Percentiles rank a stretch among this genome's conserved stretches.
phyloP scores from a whole-genome alignment of 1,284 basidiomycete genomes.

The Microbotryomycetes sp. region DNA sequence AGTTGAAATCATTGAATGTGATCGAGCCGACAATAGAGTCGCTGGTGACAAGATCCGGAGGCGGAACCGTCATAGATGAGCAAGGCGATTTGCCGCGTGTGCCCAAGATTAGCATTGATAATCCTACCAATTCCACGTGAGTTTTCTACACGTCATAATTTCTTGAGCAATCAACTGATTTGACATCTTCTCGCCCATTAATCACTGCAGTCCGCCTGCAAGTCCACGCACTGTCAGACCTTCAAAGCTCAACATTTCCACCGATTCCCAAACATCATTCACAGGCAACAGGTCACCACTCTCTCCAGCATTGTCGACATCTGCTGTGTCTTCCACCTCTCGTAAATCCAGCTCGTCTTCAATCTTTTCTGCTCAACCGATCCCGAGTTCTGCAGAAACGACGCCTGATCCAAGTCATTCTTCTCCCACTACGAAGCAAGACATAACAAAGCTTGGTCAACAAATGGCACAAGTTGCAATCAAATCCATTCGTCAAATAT shows the following conservation, averaged over 20 bases:
- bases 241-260: too few species aligned
- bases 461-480: too few species aligned
- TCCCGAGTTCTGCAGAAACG: too few species aligned
- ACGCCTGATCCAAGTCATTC: too few species aligned
- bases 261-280: too few species aligned
- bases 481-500: too few species aligned
- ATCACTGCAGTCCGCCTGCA: not conserved
- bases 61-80: conserved; percentile 7
- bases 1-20: conserved; percentile 2
- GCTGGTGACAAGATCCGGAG: conserved; percentile 22
- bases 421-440: too few species aligned
- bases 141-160: conserved; percentile 7
- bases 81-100: not conserved
- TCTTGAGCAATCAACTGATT: conserved; percentile 32
- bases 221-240: not conserved
- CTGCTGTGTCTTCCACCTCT: not conserved
- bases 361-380: not conserved
- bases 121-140: conserved; percentile 7
- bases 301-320: not conserved
- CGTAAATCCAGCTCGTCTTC: not conserved
- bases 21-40: conserved; percentile 23
- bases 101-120: conserved; percentile 2
- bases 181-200: not conserved
- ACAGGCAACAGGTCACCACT: too few species aligned
- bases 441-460: too few species aligned